phyloP scores from a whole-genome alignment of 2,329 filamentous ascomycete genomes.

The Talaromyces albobiverticillius region DNA sequence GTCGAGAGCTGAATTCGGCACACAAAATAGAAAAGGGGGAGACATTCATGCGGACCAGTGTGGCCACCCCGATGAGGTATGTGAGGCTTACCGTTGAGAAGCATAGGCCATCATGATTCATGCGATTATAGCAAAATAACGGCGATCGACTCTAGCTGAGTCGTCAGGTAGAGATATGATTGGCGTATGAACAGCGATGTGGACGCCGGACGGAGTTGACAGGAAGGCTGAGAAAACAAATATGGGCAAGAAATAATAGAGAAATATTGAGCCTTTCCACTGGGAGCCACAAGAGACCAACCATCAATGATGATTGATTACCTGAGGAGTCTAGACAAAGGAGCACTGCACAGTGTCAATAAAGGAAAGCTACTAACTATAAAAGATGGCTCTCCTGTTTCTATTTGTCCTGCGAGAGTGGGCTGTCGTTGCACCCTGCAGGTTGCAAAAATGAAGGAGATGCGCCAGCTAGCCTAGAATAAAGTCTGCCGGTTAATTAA shows the following conservation, averaged over 20 bases:
- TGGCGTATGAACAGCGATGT: slow-evolving; percentile 8
- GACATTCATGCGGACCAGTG: background rate
- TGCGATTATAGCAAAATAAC: background rate
- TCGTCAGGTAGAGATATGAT: slow-evolving; percentile 6
- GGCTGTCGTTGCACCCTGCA: slow-evolving; percentile 10
- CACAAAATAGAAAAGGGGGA: slow-evolving; percentile 2
- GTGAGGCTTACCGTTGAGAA: slow-evolving; percentile 5
- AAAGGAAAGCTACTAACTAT: background rate
- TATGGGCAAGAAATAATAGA: background rate
- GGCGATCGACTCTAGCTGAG: slow-evolving; percentile 6
- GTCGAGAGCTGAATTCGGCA: background rate
- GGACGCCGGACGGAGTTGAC: background rate
- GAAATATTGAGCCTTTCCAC: slow-evolving; percentile 3
- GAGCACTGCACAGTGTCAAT: background rate
- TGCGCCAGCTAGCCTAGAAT: slow-evolving; percentile 7
- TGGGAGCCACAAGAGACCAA: background rate
- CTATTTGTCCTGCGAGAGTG: slow-evolving; percentile 6
- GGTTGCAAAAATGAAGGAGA: slow-evolving; percentile 6
- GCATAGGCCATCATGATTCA: background rate
- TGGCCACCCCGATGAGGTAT: background rate
- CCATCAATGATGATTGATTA: background rate
- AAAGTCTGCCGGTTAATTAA: slow-evolving; percentile 6
- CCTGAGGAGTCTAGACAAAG: background rate
- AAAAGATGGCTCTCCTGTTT: background rate
- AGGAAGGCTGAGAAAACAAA: background rate